These are phyloP conservation scores for Caryopteris hybrid DNA, from an alignment of 305 asterid genomes.

Conservation along the genomic window DNA sequence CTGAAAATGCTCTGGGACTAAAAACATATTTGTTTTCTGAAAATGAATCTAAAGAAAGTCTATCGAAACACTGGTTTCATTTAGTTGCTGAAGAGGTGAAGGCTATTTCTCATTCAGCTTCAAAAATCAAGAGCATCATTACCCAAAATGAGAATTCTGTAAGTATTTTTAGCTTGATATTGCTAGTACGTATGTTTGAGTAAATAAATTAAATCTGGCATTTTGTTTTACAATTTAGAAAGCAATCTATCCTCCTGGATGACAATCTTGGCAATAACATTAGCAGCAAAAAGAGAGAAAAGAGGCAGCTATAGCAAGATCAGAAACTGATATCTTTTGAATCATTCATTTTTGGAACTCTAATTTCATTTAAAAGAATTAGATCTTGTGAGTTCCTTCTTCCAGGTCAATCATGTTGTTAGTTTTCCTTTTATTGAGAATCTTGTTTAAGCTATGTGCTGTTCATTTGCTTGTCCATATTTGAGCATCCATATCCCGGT, in stretches of 20 bases:
- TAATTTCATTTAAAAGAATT: conserved; percentile 9
- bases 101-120: conserved; percentile 71
- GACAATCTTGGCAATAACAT: conserved; percentile 4
- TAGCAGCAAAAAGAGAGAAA: conserved; percentile 10
- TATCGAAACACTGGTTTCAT: conserved; percentile 49
- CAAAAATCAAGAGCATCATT: conserved; percentile 56
- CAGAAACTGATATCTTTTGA: conserved; percentile 15
- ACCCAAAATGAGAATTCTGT: conserved; percentile 46
- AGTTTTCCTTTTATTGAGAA: neutral
- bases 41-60: conserved; percentile 53
- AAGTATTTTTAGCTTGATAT: conserved; percentile 24
- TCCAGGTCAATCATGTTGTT: neutral
- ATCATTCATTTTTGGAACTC: neutral
- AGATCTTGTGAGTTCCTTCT: conserved; percentile 8
- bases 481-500: neutral
- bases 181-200: conserved; percentile 11
- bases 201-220: conserved; percentile 4
- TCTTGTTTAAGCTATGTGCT: conserved; percentile 10
- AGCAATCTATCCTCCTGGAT: neutral
- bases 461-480: conserved; percentile 7
- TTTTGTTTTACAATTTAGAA: conserved; percentile 5
- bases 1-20: conserved; percentile 36
- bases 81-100: conserved; percentile 82
- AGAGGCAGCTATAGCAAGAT: conserved; percentile 7
- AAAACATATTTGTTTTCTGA: conserved; percentile 37